phyloP scores from a whole-genome alignment of 2,329 filamentous ascomycete species.

The Paracorniculantispora psalliotae region DNA sequence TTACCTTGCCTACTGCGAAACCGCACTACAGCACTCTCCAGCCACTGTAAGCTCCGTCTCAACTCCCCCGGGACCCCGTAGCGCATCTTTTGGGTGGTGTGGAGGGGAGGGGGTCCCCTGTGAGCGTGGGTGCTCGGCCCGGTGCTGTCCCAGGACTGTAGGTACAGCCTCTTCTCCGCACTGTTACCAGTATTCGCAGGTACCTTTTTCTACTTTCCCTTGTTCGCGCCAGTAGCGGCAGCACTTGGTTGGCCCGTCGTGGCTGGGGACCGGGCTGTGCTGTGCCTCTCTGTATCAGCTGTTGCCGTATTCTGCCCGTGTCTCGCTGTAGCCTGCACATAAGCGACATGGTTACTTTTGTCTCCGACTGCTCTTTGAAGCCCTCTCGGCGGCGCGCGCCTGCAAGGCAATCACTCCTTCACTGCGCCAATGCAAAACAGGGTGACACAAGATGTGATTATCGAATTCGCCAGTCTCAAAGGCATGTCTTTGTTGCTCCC shows the following conservation, averaged over 20 bases:
- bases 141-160: no score
- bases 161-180: no score
- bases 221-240: no score
- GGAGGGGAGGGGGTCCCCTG: neutral
- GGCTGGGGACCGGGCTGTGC: slow-evolving; percentile 9
- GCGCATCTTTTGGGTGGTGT: neutral
- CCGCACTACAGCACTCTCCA: neutral
- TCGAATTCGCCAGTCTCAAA: neutral
- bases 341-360: neutral
- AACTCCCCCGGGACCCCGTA: neutral
- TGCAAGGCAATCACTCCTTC: neutral
- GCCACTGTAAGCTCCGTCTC: neutral
- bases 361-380: no score
- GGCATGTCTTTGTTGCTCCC: neutral
- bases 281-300: neutral
- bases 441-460: neutral
- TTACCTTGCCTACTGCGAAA: neutral
- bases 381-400: no score
- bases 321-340: neutral
- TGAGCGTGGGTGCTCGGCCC: neutral
- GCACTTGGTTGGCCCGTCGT: neutral
- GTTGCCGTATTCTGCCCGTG: neutral
- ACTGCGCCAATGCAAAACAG: neutral
- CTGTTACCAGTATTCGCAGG: no score
- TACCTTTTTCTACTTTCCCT: no score